Base-by-base conservation (phyloP, 805 yeast species). In the Metschnikowia henanensis region DNA sequence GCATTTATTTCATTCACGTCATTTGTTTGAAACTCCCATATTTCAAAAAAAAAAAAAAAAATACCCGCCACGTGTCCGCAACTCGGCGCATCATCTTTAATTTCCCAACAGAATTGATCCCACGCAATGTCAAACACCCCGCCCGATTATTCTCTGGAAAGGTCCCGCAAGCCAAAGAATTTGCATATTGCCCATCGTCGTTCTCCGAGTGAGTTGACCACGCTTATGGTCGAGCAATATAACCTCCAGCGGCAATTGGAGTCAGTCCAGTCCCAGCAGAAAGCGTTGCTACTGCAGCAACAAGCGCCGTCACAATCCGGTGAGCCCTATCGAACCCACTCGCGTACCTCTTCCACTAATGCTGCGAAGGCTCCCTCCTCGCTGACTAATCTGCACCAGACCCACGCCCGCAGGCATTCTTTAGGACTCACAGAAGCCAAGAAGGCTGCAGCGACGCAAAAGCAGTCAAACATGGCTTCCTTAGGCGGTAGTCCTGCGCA, bases 131-230 rank as follows among this genome's bases (percentile, higher is more conserved):
- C 57, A 9, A 42, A 49, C 21, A 41, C 39, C 6, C 46, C 52
- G 12, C 39, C 45, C 23, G 41, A 49, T 19, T 41, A 39, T 25
- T 37, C 35, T 22, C 39, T 30, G 23, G 47, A 44, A 13, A 21
- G 44, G 17, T 32, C 50, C 16, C 62, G 61, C 51, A 65, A 64
- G 45, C 66, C 69, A 2, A 64, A 60, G 40, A 69, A 66, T 53
- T 59, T 94, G 47, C 95, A 90, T 67, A 90, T 92, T 52, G 98
- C 98, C n/a, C 98, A 94, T 59, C 80, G 98, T 59, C 79, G 96
- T 48, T 86, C 97, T 3, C 97, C 97, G n/a, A 81, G 91, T 54
- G 99, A 94, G 63, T 74, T 94, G 62, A 92, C 98, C 2, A 86
- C 85, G 43, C 72, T 92, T 52, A 92, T 92, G 96, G 63, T 88